Evolutionary conservation across 805 yeast genomes (phyloP).

Genomic region (Schwanniomyces occidentalis): DNA sequence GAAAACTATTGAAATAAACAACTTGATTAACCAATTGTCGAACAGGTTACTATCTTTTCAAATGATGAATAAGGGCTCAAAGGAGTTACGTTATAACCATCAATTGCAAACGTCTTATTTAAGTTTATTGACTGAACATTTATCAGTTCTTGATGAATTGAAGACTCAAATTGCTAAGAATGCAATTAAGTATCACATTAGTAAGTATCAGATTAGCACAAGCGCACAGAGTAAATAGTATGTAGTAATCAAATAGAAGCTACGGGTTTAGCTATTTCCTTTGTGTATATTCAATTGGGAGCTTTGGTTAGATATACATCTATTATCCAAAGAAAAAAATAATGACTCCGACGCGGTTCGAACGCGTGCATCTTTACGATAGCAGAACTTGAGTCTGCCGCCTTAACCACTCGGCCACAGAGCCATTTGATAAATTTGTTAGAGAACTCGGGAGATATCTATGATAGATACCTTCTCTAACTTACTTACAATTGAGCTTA

Average conservation of each 20-base stretch:
- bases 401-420: constrained; percentile 17
- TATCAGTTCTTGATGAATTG: constrained; percentile 22
- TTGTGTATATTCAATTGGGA: too few relatives aligned
- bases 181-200: constrained; percentile 7
- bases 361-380: constrained; percentile 16
- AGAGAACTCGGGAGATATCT: too few relatives aligned
- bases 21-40: constrained; percentile 27
- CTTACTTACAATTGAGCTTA: too few relatives aligned
- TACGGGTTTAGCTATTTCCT: too few relatives aligned
- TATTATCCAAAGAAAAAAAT: constrained; percentile 6
- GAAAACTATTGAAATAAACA: constrained; percentile 18
- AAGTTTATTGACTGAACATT: constrained; percentile 30
- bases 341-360: constrained; percentile 16
- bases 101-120: constrained; percentile 27
- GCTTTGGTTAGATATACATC: too few relatives aligned
- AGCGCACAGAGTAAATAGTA: too few relatives aligned
- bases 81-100: constrained; percentile 6
- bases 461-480: too few relatives aligned
- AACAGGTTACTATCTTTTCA: constrained; percentile 19
- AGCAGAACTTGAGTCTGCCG: constrained; percentile 16
- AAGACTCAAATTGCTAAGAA: constrained; percentile 15
- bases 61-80: constrained; percentile 7
- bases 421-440: too few relatives aligned
- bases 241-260: too few relatives aligned
- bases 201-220: too few relatives aligned